These are phyloP conservation scores for Cardiospermum halicacabum DNA, from an alignment of 345 rosid genomes.

Conservation along the genomic window DNA sequence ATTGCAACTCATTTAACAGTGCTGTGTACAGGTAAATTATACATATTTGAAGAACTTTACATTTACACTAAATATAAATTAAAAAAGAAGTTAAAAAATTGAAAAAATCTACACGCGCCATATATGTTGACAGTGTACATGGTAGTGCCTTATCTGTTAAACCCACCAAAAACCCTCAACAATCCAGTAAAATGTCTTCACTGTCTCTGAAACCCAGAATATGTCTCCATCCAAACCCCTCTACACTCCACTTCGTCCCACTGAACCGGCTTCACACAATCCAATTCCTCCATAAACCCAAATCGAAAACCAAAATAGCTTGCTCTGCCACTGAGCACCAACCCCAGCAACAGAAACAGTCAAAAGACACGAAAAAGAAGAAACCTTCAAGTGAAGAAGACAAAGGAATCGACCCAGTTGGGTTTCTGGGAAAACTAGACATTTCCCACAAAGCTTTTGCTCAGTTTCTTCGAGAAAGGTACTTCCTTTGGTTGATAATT, in stretches of 20 bases:
- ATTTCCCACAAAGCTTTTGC: constrained; percentile 74
- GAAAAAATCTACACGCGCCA: neutral
- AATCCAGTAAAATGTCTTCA: constrained; percentile 27
- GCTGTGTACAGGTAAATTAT: no score
- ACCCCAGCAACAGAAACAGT: constrained; percentile 13
- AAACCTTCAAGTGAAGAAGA: constrained; percentile 32
- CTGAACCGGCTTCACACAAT: constrained; percentile 16
- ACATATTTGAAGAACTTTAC: no score
- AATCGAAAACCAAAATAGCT: constrained; percentile 18
- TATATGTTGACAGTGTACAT: constrained; percentile 22
- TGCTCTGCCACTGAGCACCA: constrained; percentile 39
- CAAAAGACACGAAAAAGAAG: constrained; percentile 31
- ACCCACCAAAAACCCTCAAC: neutral
- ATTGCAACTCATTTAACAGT: no score
- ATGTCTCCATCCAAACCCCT: constrained; percentile 18
- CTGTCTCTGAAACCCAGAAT: constrained; percentile 23
- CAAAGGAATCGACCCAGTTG: constrained; percentile 56
- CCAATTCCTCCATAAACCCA: constrained; percentile 12
- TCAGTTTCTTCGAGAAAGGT: constrained; percentile 96
- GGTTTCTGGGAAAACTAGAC: constrained; percentile 63
- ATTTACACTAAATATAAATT: no score
- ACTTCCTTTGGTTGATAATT: neutral
- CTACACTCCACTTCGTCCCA: constrained; percentile 13
- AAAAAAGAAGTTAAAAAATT: neutral
- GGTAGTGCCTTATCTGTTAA: neutral